Percentiles rank a stretch among this genome's conserved stretches.
Conservation (phyloP, 129 eudicot genomes). For the Oenanthe sinensis region DNA sequence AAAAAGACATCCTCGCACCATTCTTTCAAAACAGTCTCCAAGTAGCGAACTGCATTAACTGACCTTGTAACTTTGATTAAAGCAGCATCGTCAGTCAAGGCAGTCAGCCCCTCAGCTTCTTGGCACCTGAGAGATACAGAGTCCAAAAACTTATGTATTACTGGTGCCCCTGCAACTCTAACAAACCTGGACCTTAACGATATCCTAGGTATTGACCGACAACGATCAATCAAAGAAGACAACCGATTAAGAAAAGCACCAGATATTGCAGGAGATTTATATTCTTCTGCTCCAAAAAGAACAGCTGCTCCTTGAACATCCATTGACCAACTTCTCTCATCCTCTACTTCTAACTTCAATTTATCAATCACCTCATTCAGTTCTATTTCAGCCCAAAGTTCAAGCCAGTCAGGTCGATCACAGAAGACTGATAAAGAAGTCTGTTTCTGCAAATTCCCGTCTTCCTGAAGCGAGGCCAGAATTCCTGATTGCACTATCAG, state of each 20-base stretch:
- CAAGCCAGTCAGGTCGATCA: conserved; percentile 98
- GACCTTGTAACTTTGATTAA: conserved; percentile 64
- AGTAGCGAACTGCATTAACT: conserved; percentile 47
- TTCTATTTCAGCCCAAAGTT: conserved; percentile 83
- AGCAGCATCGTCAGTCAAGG: conserved; percentile 65
- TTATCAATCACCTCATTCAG: conserved; percentile 45
- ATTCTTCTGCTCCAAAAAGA: conserved; percentile 51
- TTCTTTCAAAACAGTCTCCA: conserved; percentile 58
- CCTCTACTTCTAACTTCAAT: conserved; percentile 54
- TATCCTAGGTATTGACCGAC: conserved; percentile 58
- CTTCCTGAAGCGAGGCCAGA: conserved; percentile 42
- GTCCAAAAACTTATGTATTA: conserved; percentile 51
- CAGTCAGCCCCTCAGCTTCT: conserved; percentile 97
- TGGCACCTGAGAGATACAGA: conserved; percentile 55
- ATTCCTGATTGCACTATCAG: conserved; percentile 64
- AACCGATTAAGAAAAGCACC: conserved; percentile 35
- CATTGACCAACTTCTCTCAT: conserved; percentile 60
- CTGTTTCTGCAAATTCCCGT: conserved; percentile 44
- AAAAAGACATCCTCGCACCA: conserved; percentile 85
- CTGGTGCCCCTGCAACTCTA: conserved; percentile 46
- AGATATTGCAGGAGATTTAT: conserved; percentile 59
- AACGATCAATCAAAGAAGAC: conserved; percentile 64
- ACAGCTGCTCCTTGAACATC: conserved; percentile 35
- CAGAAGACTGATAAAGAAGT: conserved; percentile 70
- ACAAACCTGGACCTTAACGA: conserved; percentile 53